Evolutionary conservation across 768 basidiomycete genomes (phyloP), one percentile per base, ranked within the genome.

Genomic region (Leucocoprinus birnbaumii): DNA sequence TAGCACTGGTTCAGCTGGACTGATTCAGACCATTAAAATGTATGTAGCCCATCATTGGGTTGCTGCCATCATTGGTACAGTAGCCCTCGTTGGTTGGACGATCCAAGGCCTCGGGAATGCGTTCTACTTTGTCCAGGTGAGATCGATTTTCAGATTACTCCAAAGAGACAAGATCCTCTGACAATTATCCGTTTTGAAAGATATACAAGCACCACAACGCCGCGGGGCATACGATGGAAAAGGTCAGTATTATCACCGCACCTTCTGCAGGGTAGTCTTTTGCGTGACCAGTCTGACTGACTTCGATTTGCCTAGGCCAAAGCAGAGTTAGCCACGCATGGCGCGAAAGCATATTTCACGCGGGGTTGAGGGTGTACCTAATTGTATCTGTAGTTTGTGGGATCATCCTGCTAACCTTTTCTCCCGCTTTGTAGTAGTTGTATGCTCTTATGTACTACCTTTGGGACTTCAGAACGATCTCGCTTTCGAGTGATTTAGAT

Each of bases 1-100:
- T 55, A 91, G 91, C 58, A 96, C 96, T 43, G 97, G 97, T 34
- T 92, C 94, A 44, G 95, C 94, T 24, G 96, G 97, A 14, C 78
- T 99, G 49, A 94, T 98, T 65, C 91, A 94, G 70, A 95, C 88
- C 44, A 91, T 98, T 61, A 78, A 85, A 57, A 83, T 89, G 77
- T 96, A 86, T 67, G 76, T 80, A 2, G 72, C 77, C 43, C 83
- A 84, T 44, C 79, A 84, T 51, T 84, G 91, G 75, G 85, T 82
- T 27, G 88, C 94, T 18, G 97, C 84, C 52, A 77, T 96, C 52
- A 78, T 98, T 51, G 86, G 92, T 45, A 76, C 85, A 14, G 70
- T 98, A 43, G 80, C 95, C 9, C 91, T 91, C 9, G 78, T 85
- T 24, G 94, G 93, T 35, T 99, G 96, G 96, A 77, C 78, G 3